Conservation (phyloP, 2,329 filamentous ascomycete species). For the Blastomyces emzantsi region DNA sequence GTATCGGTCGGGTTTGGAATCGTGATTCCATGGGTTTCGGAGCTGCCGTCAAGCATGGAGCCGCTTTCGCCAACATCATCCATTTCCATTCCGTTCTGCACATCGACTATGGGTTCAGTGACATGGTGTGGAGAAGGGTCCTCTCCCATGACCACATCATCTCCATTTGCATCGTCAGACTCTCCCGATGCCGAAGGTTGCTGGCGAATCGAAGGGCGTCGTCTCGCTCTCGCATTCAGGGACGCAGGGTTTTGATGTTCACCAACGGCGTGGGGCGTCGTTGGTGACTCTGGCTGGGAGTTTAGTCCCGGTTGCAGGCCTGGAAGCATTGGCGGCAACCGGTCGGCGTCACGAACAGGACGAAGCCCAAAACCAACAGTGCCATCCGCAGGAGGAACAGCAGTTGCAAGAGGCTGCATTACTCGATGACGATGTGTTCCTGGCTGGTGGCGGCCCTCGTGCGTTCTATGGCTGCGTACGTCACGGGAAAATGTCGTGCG, state of each 20-base stretch:
- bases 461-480: constrained; percentile 40
- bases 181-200: constrained; percentile 81
- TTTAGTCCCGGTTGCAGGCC: constrained; percentile 58
- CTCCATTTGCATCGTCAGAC: constrained; percentile 73
- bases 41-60: constrained; percentile 61
- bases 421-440: constrained; percentile 45
- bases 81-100: constrained; percentile 74
- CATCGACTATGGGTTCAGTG: constrained; percentile 63
- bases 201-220: constrained; percentile 79
- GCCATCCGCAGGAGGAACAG: constrained; percentile 58
- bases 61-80: constrained; percentile 80
- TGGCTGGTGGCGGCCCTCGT: constrained; percentile 34
- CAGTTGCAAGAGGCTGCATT: constrained; percentile 58
- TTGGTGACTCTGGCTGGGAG: constrained; percentile 89
- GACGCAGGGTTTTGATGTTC: constrained; percentile 47
- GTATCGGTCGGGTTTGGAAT: constrained; percentile 72
- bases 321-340: constrained; percentile 72
- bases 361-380: constrained; percentile 64
- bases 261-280: constrained; percentile 65
- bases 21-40: constrained; percentile 62
- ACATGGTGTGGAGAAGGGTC: constrained; percentile 44
- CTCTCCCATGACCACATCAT: constrained; percentile 69
- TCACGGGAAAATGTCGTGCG: constrained; percentile 55
- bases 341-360: constrained; percentile 71
- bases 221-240: constrained; percentile 50